A percentile compares a stretch with the other conserved stretches of the same genome.
These are phyloP conservation scores for Euphorbia pulcherrima DNA, from an alignment of 345 rosid genomes.

Conservation along the genomic window DNA sequence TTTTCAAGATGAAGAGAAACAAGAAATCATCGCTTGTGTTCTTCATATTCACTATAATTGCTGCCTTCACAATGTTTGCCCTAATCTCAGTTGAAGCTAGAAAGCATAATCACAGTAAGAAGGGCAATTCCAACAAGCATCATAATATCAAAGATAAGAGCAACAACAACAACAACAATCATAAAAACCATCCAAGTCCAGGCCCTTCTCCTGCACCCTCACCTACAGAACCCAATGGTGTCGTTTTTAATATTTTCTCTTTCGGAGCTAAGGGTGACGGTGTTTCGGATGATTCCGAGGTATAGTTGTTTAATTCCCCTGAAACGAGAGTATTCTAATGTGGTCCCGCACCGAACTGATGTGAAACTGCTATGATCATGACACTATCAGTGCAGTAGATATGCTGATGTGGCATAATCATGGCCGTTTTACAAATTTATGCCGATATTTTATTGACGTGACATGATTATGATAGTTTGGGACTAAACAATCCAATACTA, in stretches of 20 bases:
- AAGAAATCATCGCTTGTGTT: constrained; percentile 19
- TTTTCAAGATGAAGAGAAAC: constrained; percentile 33
- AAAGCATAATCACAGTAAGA: constrained; percentile 36
- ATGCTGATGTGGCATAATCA: no score
- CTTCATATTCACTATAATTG: constrained; percentile 13
- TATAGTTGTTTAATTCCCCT: neutral
- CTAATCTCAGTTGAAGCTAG: constrained; percentile 41
- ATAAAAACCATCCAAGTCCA: constrained; percentile 10
- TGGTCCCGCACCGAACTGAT: no score
- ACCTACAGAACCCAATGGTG: constrained; percentile 11
- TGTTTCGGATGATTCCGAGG: constrained; percentile 58
- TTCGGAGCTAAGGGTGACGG: constrained; percentile 62
- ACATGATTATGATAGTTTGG: no score
- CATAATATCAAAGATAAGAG: constrained; percentile 22
- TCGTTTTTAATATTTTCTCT: constrained; percentile 39
- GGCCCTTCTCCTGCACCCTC: constrained; percentile 33
- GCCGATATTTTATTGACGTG: no score
- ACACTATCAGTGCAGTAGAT: no score
- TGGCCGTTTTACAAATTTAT: no score
- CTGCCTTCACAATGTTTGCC: constrained; percentile 21
- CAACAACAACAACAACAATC: constrained; percentile 7
- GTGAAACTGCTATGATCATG: no score
- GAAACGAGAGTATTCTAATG: no score
- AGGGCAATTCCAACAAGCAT: constrained; percentile 30
- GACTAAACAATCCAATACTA: no score